phyloP scores from a whole-genome alignment of 2,329 filamentous ascomycete genomes.

The Pestalotiopsis sp. region DNA sequence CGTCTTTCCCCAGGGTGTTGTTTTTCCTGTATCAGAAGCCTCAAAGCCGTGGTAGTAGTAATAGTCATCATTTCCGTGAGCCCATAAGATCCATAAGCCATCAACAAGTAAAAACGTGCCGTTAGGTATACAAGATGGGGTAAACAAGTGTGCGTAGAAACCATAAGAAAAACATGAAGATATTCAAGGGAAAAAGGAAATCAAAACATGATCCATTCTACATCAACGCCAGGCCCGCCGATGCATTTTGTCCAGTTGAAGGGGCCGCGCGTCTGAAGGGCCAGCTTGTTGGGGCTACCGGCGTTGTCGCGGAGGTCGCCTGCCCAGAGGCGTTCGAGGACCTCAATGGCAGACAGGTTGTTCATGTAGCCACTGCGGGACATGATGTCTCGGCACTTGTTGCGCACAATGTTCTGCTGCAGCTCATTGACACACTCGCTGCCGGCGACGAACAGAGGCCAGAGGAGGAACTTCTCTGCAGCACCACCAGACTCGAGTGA shows the following conservation, averaged over 20 bases:
- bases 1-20: not conserved
- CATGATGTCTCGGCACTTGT: slow-evolving; percentile 84
- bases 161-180: slow-evolving; percentile 21
- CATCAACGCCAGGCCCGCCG: slow-evolving; percentile 57
- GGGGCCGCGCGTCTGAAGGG: slow-evolving; percentile 44
- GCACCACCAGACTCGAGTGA: slow-evolving; percentile 72
- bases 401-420: slow-evolving; percentile 78
- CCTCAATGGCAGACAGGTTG: slow-evolving; percentile 82
- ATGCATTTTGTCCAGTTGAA: slow-evolving; percentile 63
- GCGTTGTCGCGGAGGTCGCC: slow-evolving; percentile 49
- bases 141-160: not conserved
- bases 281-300: slow-evolving; percentile 37
- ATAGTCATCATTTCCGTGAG: not conserved
- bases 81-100: slow-evolving; percentile 9
- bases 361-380: slow-evolving; percentile 90
- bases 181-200: slow-evolving; percentile 19
- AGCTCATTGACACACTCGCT: slow-evolving; percentile 84
- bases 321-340: slow-evolving; percentile 83
- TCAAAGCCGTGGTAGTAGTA: not conserved
- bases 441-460: slow-evolving; percentile 89
- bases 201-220: slow-evolving; percentile 71
- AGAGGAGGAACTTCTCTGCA: slow-evolving; percentile 87
- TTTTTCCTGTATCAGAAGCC: not conserved
- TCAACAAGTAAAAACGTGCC: slow-evolving; percentile 1
- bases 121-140: slow-evolving; percentile 9